Conservation (phyloP, 768 basidiomycete genomes). For the Mycena leptocephala region DNA sequence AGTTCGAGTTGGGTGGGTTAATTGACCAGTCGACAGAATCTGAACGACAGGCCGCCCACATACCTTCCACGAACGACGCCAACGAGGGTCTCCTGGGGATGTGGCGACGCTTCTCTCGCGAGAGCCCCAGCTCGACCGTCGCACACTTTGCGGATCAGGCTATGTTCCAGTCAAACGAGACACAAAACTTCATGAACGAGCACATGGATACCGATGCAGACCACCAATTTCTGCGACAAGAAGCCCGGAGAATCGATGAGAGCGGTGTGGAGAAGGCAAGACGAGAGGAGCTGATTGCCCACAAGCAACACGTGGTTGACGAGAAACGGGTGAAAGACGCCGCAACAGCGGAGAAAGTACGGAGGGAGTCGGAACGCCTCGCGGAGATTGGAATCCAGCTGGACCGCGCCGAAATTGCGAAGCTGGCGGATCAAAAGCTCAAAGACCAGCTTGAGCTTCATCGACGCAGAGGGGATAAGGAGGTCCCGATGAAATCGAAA, state of each 20-base stretch:
- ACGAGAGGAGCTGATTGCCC: background rate
- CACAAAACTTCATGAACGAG: background rate
- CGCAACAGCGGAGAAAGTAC: background rate
- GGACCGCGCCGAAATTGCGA: background rate
- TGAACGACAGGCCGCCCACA: background rate
- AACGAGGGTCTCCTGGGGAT: conserved; percentile 17
- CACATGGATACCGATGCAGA: background rate
- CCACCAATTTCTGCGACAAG: background rate
- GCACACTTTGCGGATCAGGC: conserved; percentile 6
- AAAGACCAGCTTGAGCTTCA: conserved; percentile 4
- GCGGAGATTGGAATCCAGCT: background rate
- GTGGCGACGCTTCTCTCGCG: background rate
- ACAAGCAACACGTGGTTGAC: background rate
- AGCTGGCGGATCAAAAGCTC: background rate
- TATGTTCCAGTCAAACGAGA: conserved; percentile 3
- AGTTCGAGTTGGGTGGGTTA: background rate
- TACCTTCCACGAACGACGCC: background rate
- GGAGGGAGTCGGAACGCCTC: background rate
- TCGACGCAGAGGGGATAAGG: background rate
- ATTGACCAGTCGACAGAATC: background rate
- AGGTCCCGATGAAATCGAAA: background rate
- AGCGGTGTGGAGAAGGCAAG: conserved; percentile 1
- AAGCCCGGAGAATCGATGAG: background rate
- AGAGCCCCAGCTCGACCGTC: conserved; percentile 8
- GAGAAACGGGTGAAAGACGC: background rate